Evolutionary conservation across 495 filamentous ascomycete genomes (phyloP).

Genomic region (Penicillium pancosmium): DNA sequence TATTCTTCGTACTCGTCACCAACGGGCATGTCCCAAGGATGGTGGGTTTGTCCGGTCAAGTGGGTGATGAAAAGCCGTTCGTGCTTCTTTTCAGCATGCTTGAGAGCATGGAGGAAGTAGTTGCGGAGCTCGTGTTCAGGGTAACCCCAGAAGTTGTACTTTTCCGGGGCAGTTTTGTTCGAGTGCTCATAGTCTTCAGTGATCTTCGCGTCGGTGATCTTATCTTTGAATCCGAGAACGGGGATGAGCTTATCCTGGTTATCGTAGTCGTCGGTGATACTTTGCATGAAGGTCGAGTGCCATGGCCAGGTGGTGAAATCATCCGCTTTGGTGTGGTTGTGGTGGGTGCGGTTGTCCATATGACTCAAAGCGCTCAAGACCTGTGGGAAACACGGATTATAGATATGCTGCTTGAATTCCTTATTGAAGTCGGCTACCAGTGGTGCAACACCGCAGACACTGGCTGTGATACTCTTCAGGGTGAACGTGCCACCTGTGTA

Average conservation of each 20-base stretch:
- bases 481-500: conserved; percentile 43
- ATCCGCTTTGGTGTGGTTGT: conserved; percentile 17
- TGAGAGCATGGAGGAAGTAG: conserved; percentile 41
- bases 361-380: conserved; percentile 36
- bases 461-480: conserved; percentile 43
- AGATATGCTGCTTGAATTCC: conserved; percentile 42
- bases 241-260: conserved; percentile 29
- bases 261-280: conserved; percentile 31
- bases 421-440: conserved; percentile 45
- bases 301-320: conserved; percentile 32
- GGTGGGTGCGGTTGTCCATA: conserved; percentile 28
- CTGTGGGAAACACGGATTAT: conserved; percentile 48
- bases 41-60: conserved; percentile 46
- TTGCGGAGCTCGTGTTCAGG: conserved; percentile 39
- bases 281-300: conserved; percentile 37
- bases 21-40: conserved; percentile 42
- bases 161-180: conserved; percentile 20
- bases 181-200: conserved; percentile 31
- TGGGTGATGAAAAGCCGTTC: conserved; percentile 46
- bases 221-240: conserved; percentile 36
- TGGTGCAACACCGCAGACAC: conserved; percentile 42
- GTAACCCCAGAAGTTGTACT: conserved; percentile 48
- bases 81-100: conserved; percentile 34
- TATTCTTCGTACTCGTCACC: conserved; percentile 33
- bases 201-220: conserved; percentile 32